These are phyloP conservation scores for Nakazawaea molendinolei DNA, from an alignment of 805 yeast species.

Conservation along the genomic window DNA sequence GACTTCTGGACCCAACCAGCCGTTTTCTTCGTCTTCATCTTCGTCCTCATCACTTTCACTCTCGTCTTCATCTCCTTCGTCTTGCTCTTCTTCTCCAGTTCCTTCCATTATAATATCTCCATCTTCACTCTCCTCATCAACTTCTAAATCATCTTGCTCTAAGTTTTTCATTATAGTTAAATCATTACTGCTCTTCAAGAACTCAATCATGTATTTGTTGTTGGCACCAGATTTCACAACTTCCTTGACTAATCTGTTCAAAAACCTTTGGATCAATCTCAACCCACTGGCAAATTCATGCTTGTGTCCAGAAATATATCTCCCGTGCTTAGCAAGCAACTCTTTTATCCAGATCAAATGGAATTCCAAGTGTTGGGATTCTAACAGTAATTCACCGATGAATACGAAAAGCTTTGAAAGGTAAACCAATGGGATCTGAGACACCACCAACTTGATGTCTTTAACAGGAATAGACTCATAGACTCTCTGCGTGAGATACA, in stretches of 20 bases:
- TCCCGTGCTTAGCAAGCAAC: slow-evolving; percentile 69
- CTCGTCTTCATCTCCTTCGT: slow-evolving; percentile 22
- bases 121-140: slow-evolving; percentile 21
- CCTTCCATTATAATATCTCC: too few relatives aligned
- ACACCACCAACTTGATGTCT: slow-evolving; percentile 61
- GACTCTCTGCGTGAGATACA: slow-evolving; percentile 60
- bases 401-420: slow-evolving; percentile 60
- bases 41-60: slow-evolving; percentile 23
- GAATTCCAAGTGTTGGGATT: slow-evolving; percentile 80
- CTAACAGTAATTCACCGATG: slow-evolving; percentile 59
- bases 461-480: slow-evolving; percentile 67
- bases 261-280: slow-evolving; percentile 68
- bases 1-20: slow-evolving; percentile 28
- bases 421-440: slow-evolving; percentile 74
- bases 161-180: slow-evolving; percentile 10
- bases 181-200: slow-evolving; percentile 28
- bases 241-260: slow-evolving; percentile 69
- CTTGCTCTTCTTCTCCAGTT: slow-evolving; percentile 20
- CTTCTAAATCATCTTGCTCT: slow-evolving; percentile 15
- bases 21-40: slow-evolving; percentile 26
- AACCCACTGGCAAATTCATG: slow-evolving; percentile 57
- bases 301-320: slow-evolving; percentile 55
- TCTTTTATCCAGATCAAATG: slow-evolving; percentile 74
- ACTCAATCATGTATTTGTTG: slow-evolving; percentile 49
- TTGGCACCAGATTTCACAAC: slow-evolving; percentile 47